These are phyloP conservation scores for Raddia guianensis DNA, from an alignment of 176 grass and related monocot genomes.

Conservation along the genomic window DNA sequence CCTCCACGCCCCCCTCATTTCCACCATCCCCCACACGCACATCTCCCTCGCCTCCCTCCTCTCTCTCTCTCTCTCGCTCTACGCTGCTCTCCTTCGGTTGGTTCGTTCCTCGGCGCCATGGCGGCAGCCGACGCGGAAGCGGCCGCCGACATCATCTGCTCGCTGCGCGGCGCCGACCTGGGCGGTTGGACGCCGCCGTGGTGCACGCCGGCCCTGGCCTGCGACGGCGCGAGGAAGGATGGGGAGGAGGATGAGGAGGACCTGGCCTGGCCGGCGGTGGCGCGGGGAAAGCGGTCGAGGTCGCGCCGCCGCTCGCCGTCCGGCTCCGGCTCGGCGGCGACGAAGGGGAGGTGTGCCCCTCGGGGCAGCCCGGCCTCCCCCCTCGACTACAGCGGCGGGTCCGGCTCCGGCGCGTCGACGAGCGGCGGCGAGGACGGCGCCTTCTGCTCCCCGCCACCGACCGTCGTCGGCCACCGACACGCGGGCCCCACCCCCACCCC, in stretches of 20 bases:
- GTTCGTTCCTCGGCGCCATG: conserved; percentile 5
- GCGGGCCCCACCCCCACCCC: not conserved
- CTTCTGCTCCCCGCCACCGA: conserved; percentile 27
- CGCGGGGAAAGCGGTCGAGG: conserved; percentile 49
- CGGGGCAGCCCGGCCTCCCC: conserved; percentile 62
- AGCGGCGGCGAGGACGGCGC: conserved; percentile 67
- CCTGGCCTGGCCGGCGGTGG: conserved; percentile 30
- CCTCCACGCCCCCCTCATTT: conserved; percentile 45
- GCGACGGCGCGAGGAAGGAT: not conserved
- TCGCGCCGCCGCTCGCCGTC: conserved; percentile 40
- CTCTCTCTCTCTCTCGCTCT: not conserved
- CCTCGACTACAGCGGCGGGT: conserved; percentile 50
- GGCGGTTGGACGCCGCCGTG: conserved; percentile 50
- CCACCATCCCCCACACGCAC: conserved; percentile 37
- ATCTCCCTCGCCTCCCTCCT: not conserved
- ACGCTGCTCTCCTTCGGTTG: not conserved
- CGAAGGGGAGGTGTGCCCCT: not conserved
- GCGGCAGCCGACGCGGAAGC: not conserved
- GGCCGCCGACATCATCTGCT: conserved; percentile 54
- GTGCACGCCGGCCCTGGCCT: not conserved
- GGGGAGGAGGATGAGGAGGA: not conserved
- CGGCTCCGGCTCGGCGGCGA: conserved; percentile 2
- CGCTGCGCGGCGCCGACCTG: conserved; percentile 40
- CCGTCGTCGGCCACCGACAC: not conserved
- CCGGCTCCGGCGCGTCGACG: conserved; percentile 48